Percentiles rank a stretch among this genome's conserved stretches.
Conservation (phyloP, 164 flowering plant species). For the Nelumbo lutea region DNA sequence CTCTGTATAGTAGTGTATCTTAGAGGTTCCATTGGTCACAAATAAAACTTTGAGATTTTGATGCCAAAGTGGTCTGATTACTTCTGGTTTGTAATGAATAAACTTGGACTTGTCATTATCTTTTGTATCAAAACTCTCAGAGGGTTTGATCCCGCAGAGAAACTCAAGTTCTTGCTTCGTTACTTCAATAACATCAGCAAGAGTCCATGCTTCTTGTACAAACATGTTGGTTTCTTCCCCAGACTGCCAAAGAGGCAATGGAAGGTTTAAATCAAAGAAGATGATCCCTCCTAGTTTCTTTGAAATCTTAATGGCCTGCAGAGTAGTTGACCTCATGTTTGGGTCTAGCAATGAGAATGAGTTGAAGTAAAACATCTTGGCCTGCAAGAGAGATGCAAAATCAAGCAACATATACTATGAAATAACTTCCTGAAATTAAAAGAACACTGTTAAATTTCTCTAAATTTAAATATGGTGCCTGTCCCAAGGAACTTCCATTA, state of each 20-base stretch:
- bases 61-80: slow-evolving; percentile 72
- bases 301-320: slow-evolving; percentile 55
- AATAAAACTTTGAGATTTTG: slow-evolving; percentile 81
- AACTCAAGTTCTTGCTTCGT: slow-evolving; percentile 96
- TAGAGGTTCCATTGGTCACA: slow-evolving; percentile 95
- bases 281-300: slow-evolving; percentile 60
- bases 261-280: slow-evolving; percentile 88
- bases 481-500: not conserved
- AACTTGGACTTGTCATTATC: slow-evolving; percentile 64
- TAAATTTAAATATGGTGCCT: not conserved
- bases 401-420: not conserved
- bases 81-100: slow-evolving; percentile 60
- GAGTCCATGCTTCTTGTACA: slow-evolving; percentile 65
- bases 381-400: slow-evolving; percentile 39
- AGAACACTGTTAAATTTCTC: not conserved
- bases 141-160: slow-evolving; percentile 70
- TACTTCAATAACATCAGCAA: slow-evolving; percentile 79
- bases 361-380: slow-evolving; percentile 91
- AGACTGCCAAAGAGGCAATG: slow-evolving; percentile 82
- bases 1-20: slow-evolving; percentile 82
- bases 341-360: slow-evolving; percentile 72
- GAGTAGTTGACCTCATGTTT: slow-evolving; percentile 64
- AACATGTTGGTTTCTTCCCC: slow-evolving; percentile 64
- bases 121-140: slow-evolving; percentile 65
- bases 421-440: not conserved